Conservation (phyloP, 257 asterid species). For the Ligustrum vulgare region DNA sequence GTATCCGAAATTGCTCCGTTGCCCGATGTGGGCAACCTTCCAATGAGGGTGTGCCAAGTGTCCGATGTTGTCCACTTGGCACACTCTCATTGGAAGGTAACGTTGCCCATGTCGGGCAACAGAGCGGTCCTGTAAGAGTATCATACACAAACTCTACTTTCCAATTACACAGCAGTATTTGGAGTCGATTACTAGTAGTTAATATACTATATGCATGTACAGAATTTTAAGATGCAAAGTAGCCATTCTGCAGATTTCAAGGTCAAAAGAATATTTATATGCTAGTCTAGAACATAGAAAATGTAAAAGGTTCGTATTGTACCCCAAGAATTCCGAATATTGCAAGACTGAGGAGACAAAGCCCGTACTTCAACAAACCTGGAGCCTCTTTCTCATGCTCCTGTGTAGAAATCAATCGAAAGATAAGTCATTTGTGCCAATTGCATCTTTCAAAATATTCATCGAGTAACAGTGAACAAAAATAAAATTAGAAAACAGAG, state of each 20-base stretch:
- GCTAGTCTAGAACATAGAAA: neutral
- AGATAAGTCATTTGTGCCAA: neutral
- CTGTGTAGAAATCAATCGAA: neutral
- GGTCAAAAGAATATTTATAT: neutral
- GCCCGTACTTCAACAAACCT: slow-evolving; percentile 48
- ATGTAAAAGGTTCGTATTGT: slow-evolving; percentile 11
- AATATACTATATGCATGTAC: neutral
- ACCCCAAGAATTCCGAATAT: slow-evolving; percentile 78
- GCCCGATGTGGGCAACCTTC: too few species aligned
- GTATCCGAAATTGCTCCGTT: too few species aligned
- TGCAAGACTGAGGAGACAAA: slow-evolving; percentile 63
- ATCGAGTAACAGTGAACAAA: neutral
- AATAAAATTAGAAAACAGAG: neutral
- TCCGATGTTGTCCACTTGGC: too few species aligned
- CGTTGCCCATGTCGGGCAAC: too few species aligned
- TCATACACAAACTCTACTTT: neutral
- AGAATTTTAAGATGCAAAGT: neutral
- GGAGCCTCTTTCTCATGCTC: slow-evolving; percentile 38
- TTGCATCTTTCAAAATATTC: neutral
- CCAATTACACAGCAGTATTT: neutral
- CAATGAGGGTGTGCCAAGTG: too few species aligned
- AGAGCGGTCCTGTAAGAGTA: too few species aligned
- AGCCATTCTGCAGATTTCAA: slow-evolving; percentile 2
- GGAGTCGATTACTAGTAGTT: neutral
- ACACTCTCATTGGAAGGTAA: too few species aligned